These are phyloP conservation scores for Termitomyces sp. DNA, from an alignment of 768 basidiomycete species.

Conservation along the genomic window DNA sequence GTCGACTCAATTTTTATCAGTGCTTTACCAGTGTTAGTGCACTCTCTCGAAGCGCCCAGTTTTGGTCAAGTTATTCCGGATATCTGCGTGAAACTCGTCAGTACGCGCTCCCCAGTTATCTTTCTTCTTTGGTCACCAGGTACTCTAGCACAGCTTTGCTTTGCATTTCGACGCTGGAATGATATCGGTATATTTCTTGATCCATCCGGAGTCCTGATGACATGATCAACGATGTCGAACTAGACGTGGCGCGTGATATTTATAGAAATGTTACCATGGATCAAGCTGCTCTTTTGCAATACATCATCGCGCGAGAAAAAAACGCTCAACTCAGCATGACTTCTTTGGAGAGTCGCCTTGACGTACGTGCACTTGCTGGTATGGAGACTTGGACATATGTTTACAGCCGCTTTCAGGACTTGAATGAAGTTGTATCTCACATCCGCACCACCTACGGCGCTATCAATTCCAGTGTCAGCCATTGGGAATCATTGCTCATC, in stretches of 20 bases:
- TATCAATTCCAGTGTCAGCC: background rate
- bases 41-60: constrained; percentile 71
- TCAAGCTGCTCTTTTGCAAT: constrained; percentile 42
- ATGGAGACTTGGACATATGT: background rate
- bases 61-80: constrained; percentile 83
- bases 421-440: constrained; percentile 9
- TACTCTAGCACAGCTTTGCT: constrained; percentile 63
- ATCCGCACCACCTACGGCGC: constrained; percentile 2
- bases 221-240: background rate
- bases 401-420: constrained; percentile 4
- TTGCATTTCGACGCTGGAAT: constrained; percentile 66
- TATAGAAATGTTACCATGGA: constrained; percentile 63
- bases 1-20: background rate
- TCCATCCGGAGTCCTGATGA: background rate
- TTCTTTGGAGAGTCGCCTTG: constrained; percentile 22
- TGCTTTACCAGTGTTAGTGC: constrained; percentile 36
- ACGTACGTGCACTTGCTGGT: constrained; percentile 15
- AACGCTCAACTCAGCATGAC: constrained; percentile 19
- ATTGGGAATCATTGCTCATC: background rate
- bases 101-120: constrained; percentile 29
- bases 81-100: constrained; percentile 69
- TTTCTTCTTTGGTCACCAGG: background rate
- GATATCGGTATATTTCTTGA: constrained; percentile 56
- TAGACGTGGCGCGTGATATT: constrained; percentile 59
- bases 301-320: constrained; percentile 41